Conservation (phyloP, 257 asterid genomes). For the Lithospermum erythrorhizon region DNA sequence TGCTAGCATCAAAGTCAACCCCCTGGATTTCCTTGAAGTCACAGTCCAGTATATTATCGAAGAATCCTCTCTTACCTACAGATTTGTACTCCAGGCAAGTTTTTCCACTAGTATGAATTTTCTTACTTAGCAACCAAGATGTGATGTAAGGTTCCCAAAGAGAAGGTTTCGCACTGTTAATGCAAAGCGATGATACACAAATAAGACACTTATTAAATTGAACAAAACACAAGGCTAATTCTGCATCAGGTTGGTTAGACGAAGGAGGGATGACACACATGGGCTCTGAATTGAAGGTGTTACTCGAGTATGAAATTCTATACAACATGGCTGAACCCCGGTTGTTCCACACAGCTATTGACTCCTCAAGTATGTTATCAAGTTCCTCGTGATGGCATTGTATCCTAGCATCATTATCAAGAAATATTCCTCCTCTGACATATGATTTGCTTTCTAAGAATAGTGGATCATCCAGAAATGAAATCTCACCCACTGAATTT, state of each 20-base stretch:
- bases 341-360: constrained; percentile 69
- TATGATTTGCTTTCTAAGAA: constrained; percentile 38
- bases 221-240: constrained; percentile 41
- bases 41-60: constrained; percentile 25
- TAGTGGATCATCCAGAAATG: constrained; percentile 46
- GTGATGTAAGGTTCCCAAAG: constrained; percentile 74
- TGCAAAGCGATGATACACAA: constrained; percentile 62
- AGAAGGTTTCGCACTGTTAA: constrained; percentile 34
- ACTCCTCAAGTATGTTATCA: constrained; percentile 30
- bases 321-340: constrained; percentile 54
- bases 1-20: constrained; percentile 17
- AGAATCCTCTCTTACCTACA: constrained; percentile 43
- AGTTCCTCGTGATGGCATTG: constrained; percentile 17
- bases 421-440: constrained; percentile 55
- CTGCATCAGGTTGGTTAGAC: constrained; percentile 25
- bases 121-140: constrained; percentile 53
- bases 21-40: constrained; percentile 20
- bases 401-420: constrained; percentile 22
- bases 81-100: constrained; percentile 30
- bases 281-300: constrained; percentile 37
- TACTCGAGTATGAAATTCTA: constrained; percentile 45
- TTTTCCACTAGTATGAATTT: constrained; percentile 24
- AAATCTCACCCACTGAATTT: constrained; percentile 47
- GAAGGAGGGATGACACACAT: constrained; percentile 45
- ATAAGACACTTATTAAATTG: constrained; percentile 37